These are phyloP conservation scores for Epichloe typhina DNA, from an alignment of 2,329 filamentous ascomycete species.

Conservation along the genomic window DNA sequence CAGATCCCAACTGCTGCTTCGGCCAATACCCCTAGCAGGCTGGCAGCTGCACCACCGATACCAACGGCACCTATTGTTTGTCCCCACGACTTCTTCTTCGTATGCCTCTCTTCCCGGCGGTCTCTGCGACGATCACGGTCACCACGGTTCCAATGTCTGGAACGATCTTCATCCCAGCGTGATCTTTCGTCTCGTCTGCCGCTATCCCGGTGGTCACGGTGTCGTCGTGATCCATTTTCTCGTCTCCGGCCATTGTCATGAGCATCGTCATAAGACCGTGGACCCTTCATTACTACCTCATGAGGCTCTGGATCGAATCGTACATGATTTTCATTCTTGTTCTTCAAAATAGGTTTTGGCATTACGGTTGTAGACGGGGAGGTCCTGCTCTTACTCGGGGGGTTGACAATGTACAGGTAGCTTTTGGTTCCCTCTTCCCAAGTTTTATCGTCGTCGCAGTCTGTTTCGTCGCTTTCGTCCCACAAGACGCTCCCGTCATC, in stretches of 20 bases:
- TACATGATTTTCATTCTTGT: slow-evolving; percentile 44
- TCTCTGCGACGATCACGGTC: slow-evolving; percentile 26
- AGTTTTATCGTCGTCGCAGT: slow-evolving; percentile 20
- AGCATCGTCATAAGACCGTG: slow-evolving; percentile 19
- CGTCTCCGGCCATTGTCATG: slow-evolving; percentile 13
- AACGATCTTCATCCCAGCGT: slow-evolving; percentile 14
- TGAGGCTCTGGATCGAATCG: slow-evolving; percentile 36
- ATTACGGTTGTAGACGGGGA: slow-evolving; percentile 23
- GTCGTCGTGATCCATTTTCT: slow-evolving; percentile 9
- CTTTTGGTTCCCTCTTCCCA: slow-evolving; percentile 18
- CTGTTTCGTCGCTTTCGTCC: slow-evolving; percentile 19
- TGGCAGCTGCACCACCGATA: slow-evolving; percentile 47
- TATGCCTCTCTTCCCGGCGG: slow-evolving; percentile 21
- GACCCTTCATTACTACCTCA: slow-evolving; percentile 25
- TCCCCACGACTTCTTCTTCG: slow-evolving; percentile 34
- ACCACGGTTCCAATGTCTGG: slow-evolving; percentile 24
- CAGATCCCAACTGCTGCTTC: slow-evolving; percentile 35
- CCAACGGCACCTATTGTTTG: slow-evolving; percentile 44
- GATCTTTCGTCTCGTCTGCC: slow-evolving; percentile 10
- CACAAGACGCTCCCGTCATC: slow-evolving; percentile 18
- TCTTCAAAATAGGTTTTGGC: slow-evolving; percentile 50
- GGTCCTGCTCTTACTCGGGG: slow-evolving; percentile 21
- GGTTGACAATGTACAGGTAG: slow-evolving; percentile 25
- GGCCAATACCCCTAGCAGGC: slow-evolving; percentile 42
- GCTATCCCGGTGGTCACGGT: slow-evolving; percentile 15